Percentiles rank a stretch among this genome's conserved stretches.
phyloP scores from a whole-genome alignment of 306 rosid genomes.

The Casuarina glauca region DNA sequence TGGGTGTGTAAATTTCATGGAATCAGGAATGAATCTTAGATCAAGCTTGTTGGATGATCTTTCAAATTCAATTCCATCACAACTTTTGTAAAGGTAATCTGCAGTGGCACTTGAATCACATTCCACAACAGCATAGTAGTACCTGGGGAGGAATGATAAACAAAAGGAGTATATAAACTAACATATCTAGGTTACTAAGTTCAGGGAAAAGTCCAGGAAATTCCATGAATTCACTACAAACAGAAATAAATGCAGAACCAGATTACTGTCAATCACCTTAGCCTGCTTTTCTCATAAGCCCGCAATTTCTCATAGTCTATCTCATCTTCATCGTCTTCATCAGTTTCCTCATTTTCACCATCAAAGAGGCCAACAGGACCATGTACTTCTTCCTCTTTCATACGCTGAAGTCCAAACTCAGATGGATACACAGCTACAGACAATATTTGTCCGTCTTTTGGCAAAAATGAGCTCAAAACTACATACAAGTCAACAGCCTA shows the following conservation, averaged over 20 bases:
- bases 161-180: not conserved
- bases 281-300: slow-evolving; percentile 72
- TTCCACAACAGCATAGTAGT: slow-evolving; percentile 83
- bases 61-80: slow-evolving; percentile 77
- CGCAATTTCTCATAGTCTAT: slow-evolving; percentile 68
- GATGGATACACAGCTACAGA: slow-evolving; percentile 86
- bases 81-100: slow-evolving; percentile 68
- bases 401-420: slow-evolving; percentile 87
- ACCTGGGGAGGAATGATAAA: slow-evolving; percentile 45
- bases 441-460: slow-evolving; percentile 59
- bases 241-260: not conserved
- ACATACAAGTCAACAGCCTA: slow-evolving; percentile 82
- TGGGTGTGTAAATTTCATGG: slow-evolving; percentile 69
- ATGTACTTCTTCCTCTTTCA: slow-evolving; percentile 80
- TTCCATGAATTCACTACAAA: not conserved
- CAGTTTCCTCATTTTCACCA: slow-evolving; percentile 42
- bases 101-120: slow-evolving; percentile 81
- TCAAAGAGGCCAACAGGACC: slow-evolving; percentile 84
- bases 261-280: slow-evolving; percentile 47
- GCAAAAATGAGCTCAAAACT: slow-evolving; percentile 71
- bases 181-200: not conserved
- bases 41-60: slow-evolving; percentile 82
- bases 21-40: slow-evolving; percentile 87
- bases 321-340: slow-evolving; percentile 43
- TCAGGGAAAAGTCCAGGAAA: not conserved